Percentiles rank a stretch among this genome's conserved stretches.
phyloP scores from a whole-genome alignment of 192 early-diverging fungal genomes.

The Mortierella hygrophila region DNA sequence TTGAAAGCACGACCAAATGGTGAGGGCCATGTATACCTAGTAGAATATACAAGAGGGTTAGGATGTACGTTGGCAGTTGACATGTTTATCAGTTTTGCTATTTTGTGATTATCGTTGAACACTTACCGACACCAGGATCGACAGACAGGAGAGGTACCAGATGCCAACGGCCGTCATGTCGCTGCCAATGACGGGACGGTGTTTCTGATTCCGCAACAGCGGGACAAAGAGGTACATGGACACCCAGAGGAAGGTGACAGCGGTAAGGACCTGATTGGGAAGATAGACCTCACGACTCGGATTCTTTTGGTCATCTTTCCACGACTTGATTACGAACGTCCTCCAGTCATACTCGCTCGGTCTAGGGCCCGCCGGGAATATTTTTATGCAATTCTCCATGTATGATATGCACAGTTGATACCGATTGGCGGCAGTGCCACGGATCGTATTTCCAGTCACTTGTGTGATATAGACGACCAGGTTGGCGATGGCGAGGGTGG shows the following conservation, averaged over 20 bases:
- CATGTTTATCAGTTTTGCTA: too few relatives aligned
- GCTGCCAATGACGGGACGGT: conserved; percentile 25
- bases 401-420: not conserved
- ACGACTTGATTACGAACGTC: not conserved
- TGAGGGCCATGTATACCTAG: conserved; percentile 17
- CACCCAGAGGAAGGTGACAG: conserved; percentile 25
- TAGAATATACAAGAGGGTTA: not conserved
- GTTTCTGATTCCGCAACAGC: conserved; percentile 17
- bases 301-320: not conserved
- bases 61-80: too few relatives aligned
- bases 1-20: conserved; percentile 14
- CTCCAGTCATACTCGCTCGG: not conserved
- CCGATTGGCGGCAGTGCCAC: not conserved
- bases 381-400: not conserved
- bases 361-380: not conserved
- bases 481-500: conserved; percentile 11
- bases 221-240: conserved; percentile 46
- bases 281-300: conserved; percentile 11
- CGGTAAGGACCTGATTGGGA: conserved; percentile 25
- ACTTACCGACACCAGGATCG: conserved; percentile 23
- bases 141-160: conserved; percentile 37
- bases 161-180: conserved; percentile 44
- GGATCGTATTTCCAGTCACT: not conserved
- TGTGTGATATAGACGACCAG: conserved; percentile 14
- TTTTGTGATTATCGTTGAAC: not conserved